phyloP scores from a whole-genome alignment of 2,329 filamentous ascomycete genomes.

The Domatiomyces globalis region DNA sequence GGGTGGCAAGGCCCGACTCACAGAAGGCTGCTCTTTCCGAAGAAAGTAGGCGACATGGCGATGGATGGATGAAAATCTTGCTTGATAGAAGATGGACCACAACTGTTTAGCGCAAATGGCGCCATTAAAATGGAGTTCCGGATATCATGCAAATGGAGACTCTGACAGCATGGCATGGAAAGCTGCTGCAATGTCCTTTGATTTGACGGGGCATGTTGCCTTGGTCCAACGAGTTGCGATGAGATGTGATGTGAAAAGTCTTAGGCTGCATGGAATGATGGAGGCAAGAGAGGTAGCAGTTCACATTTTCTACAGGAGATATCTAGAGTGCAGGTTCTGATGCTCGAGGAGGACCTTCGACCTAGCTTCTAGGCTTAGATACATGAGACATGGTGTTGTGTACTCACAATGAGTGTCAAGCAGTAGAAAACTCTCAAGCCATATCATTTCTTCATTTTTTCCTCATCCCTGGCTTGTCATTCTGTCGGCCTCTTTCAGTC shows the following conservation, averaged over 20 bases:
- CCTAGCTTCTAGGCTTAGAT: constrained; percentile 13
- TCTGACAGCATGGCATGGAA: constrained; percentile 13
- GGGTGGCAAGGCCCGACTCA: constrained; percentile 96
- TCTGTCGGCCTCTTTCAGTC: neutral
- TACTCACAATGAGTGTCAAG: constrained; percentile 14
- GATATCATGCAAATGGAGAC: constrained; percentile 58
- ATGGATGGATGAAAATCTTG: constrained; percentile 18
- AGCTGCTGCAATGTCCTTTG: constrained; percentile 24
- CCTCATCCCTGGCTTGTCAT: neutral
- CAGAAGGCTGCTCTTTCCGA: constrained; percentile 99
- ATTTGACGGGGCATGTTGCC: constrained; percentile 23
- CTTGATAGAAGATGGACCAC: constrained; percentile 38
- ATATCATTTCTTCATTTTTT: neutral
- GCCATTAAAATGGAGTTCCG: constrained; percentile 61
- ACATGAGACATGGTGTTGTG: constrained; percentile 10
- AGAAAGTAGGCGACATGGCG: constrained; percentile 70
- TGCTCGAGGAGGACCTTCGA: constrained; percentile 19
- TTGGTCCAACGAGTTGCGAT: constrained; percentile 2
- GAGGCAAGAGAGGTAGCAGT: constrained; percentile 18
- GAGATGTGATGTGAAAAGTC: constrained; percentile 13
- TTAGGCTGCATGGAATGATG: constrained; percentile 18
- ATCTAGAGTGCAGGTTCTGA: constrained; percentile 17
- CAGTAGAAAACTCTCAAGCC: constrained; percentile 12
- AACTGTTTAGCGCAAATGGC: constrained; percentile 29
- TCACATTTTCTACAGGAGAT: constrained; percentile 12